These are phyloP conservation scores for Chrysanthemum makinoi DNA, from an alignment of 129 eudicot species.

Conservation along the genomic window DNA sequence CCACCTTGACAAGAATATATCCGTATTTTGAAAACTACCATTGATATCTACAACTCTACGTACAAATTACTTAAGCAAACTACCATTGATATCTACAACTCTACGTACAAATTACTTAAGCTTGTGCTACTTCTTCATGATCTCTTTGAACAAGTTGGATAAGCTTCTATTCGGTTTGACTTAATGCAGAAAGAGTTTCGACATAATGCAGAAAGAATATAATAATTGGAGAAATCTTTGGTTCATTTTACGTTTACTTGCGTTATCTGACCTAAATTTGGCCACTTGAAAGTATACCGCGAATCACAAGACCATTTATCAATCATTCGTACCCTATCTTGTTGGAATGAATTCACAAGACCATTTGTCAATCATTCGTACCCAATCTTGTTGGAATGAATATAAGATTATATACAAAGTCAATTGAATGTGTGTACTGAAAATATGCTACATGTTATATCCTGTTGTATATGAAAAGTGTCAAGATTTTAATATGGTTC, in stretches of 20 bases:
- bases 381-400: not conserved
- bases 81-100: not conserved
- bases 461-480: not conserved
- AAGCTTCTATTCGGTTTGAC: slow-evolving; percentile 7
- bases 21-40: no score
- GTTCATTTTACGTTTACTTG: slow-evolving; percentile 11
- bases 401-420: not conserved
- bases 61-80: no score
- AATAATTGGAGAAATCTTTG: not conserved
- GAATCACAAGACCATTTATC: slow-evolving; percentile 7
- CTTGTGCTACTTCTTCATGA: slow-evolving; percentile 1
- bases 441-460: not conserved
- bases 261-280: not conserved
- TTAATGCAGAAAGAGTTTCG: not conserved
- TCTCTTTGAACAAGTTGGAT: not conserved
- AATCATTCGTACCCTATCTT: slow-evolving; percentile 3
- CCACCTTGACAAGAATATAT: no score
- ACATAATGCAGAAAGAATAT: not conserved
- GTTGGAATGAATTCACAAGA: not conserved
- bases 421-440: not conserved
- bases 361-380: slow-evolving; percentile 5
- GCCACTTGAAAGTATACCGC: not conserved
- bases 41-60: no score
- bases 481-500: not conserved
- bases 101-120: slow-evolving; percentile 14